These are phyloP conservation scores for Botryosphaeria dothidea DNA, from an alignment of 2,329 filamentous ascomycete species.

Conservation along the genomic window DNA sequence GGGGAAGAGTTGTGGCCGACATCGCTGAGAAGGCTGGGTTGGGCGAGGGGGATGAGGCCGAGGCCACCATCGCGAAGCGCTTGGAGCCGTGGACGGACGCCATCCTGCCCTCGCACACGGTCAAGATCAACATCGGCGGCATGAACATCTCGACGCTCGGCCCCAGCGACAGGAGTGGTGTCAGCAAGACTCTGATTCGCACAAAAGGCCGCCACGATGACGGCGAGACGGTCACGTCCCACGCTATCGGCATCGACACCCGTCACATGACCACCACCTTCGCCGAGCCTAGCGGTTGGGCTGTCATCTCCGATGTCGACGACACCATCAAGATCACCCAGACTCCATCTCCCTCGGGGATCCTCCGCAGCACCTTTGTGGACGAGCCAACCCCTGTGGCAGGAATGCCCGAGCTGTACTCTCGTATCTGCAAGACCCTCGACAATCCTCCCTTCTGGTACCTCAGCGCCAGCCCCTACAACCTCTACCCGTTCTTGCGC, in stretches of 20 bases:
- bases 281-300: conserved; percentile 78
- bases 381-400: conserved; percentile 69
- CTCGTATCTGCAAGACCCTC: conserved; percentile 58
- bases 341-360: conserved; percentile 77
- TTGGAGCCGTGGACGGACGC: conserved; percentile 78
- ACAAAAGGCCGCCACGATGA: conserved; percentile 48
- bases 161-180: conserved; percentile 70
- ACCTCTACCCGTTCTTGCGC: conserved; percentile 84
- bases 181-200: conserved; percentile 64
- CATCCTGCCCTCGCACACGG: conserved; percentile 68
- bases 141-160: conserved; percentile 51
- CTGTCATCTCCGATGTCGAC: conserved; percentile 85
- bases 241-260: conserved; percentile 36
- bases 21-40: conserved; percentile 71
- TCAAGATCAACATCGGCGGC: conserved; percentile 63
- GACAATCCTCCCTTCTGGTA: conserved; percentile 81
- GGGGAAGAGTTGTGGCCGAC: conserved; percentile 68
- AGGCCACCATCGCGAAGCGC: conserved; percentile 63
- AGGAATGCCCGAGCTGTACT: conserved; percentile 86
- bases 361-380: conserved; percentile 81
- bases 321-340: conserved; percentile 93
- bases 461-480: conserved; percentile 90
- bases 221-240: conserved; percentile 32
- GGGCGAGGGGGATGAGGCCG: conserved; percentile 50
- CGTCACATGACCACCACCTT: conserved; percentile 70